Evolutionary conservation across 768 basidiomycete species (phyloP).

Genomic region (Agrocybe pediades): DNA sequence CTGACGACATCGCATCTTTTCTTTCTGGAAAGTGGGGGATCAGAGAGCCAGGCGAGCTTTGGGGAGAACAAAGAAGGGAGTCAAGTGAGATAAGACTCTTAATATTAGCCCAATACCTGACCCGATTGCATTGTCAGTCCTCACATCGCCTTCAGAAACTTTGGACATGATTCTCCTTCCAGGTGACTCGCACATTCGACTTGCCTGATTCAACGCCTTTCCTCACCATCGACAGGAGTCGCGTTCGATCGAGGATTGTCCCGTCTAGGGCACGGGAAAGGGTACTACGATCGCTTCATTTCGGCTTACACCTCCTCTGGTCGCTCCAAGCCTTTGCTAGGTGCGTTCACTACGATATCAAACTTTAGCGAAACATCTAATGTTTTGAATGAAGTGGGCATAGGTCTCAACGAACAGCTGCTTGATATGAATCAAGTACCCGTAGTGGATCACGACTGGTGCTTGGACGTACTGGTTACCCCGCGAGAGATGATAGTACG

Average conservation of each 20-base stretch:
- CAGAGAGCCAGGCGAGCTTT: slow-evolving; percentile 57
- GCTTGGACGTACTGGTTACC: slow-evolving; percentile 22
- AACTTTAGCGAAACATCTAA: slow-evolving; percentile 1
- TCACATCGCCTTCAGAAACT: slow-evolving; percentile 27
- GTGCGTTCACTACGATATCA: slow-evolving; percentile 38
- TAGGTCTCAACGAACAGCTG: slow-evolving; percentile 23
- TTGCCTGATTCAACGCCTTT: background rate
- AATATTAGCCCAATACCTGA: background rate
- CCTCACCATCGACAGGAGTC: slow-evolving; percentile 46
- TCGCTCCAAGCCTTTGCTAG: slow-evolving; percentile 54
- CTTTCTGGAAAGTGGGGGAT: slow-evolving; percentile 75
- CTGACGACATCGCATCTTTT: slow-evolving; percentile 58
- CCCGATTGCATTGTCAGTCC: background rate
- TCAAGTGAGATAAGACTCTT: slow-evolving; percentile 44
- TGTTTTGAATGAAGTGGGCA: slow-evolving; percentile 14
- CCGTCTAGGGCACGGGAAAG: slow-evolving; percentile 81
- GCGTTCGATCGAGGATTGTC: slow-evolving; percentile 72
- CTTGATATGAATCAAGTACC: slow-evolving; percentile 15
- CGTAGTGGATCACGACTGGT: slow-evolving; percentile 22
- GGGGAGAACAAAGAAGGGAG: slow-evolving; percentile 44
- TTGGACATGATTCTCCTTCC: slow-evolving; percentile 72
- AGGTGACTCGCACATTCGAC: slow-evolving; percentile 45
- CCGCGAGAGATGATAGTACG: slow-evolving; percentile 18
- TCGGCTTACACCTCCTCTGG: slow-evolving; percentile 49
- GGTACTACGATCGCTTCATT: slow-evolving; percentile 80